Evolutionary conservation across 176 grass and related monocot species (phyloP).

Genomic region (Oryza glumipatula): DNA sequence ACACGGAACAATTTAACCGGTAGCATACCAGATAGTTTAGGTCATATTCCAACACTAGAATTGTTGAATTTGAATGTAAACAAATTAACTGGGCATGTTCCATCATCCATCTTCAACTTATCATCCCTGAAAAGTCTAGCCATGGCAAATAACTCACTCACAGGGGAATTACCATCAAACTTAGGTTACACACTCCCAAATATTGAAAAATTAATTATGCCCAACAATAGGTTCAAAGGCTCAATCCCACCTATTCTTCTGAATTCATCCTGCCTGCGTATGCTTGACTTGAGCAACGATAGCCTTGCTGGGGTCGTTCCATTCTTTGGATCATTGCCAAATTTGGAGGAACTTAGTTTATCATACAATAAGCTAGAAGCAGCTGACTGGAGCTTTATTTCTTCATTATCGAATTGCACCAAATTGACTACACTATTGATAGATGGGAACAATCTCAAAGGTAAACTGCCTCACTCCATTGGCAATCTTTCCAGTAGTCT

Average conservation of each 20-base stretch:
- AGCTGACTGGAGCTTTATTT: slow-evolving; percentile 38
- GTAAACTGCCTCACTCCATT: background rate
- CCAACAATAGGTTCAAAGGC: background rate
- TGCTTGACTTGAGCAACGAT: background rate
- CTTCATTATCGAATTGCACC: background rate
- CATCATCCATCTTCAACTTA: slow-evolving; percentile 13
- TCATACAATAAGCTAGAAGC: slow-evolving; percentile 38
- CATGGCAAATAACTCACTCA: background rate
- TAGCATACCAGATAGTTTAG: slow-evolving; percentile 48
- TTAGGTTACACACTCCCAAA: background rate
- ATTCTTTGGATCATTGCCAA: background rate
- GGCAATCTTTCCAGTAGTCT: slow-evolving; percentile 34
- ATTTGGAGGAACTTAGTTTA: background rate
- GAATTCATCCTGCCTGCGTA: background rate
- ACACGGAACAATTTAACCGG: slow-evolving; percentile 45
- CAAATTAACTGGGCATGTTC: slow-evolving; percentile 31
- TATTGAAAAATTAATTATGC: accelerated
- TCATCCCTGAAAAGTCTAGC: background rate
- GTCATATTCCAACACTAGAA: slow-evolving; percentile 23
- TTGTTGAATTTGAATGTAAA: slow-evolving; percentile 1
- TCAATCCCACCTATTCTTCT: background rate
- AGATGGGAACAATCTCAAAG: slow-evolving; percentile 30
- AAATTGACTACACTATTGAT: background rate
- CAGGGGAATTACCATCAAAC: background rate
- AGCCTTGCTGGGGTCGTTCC: background rate